Evolutionary conservation across 192 early-diverging fungal species (phyloP).

Genomic region (Coemansia interrupta): DNA sequence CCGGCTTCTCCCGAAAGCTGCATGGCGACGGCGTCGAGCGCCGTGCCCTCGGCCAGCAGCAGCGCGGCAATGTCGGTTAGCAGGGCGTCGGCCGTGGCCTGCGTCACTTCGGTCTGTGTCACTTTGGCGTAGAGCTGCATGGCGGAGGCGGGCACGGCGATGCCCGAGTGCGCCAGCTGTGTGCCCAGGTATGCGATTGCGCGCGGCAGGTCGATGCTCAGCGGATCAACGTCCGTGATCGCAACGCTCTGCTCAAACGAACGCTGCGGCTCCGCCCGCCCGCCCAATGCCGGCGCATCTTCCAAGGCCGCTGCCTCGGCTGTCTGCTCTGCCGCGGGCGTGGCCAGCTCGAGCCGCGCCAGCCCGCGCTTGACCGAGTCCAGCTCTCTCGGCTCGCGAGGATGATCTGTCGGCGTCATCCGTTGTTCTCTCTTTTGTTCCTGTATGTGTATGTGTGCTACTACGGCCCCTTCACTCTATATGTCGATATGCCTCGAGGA

Average conservation of each 20-base stretch:
- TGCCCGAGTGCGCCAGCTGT: conserved; percentile 3
- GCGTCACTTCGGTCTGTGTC: too few relatives aligned
- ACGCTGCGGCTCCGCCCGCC: background rate
- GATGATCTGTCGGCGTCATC: background rate
- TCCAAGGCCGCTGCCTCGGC: background rate
- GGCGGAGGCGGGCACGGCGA: conserved; percentile 8
- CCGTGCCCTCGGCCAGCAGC: conserved; percentile 26
- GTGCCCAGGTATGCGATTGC: conserved; percentile 10
- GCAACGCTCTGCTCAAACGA: conserved; percentile 12
- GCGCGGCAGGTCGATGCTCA: conserved; percentile 44
- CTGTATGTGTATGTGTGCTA: background rate
- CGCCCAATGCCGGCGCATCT: background rate
- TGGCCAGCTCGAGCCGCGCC: conserved; percentile 28
- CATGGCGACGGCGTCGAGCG: background rate
- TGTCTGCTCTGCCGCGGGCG: background rate
- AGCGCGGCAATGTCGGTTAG: conserved; percentile 33
- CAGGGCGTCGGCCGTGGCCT: conserved; percentile 1
- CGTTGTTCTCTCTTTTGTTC: background rate
- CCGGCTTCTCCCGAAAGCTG: background rate
- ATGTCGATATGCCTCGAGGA: too few relatives aligned
- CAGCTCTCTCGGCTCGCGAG: conserved; percentile 7
- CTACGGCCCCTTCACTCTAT: too few relatives aligned
- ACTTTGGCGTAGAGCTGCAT: background rate
- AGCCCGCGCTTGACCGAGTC: conserved; percentile 36
- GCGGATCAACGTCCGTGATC: conserved; percentile 38